Percentiles rank a stretch among this genome's conserved stretches.
Conservation (phyloP, 352 stramenopile genomes). For the Phytophthora palmivora region DNA sequence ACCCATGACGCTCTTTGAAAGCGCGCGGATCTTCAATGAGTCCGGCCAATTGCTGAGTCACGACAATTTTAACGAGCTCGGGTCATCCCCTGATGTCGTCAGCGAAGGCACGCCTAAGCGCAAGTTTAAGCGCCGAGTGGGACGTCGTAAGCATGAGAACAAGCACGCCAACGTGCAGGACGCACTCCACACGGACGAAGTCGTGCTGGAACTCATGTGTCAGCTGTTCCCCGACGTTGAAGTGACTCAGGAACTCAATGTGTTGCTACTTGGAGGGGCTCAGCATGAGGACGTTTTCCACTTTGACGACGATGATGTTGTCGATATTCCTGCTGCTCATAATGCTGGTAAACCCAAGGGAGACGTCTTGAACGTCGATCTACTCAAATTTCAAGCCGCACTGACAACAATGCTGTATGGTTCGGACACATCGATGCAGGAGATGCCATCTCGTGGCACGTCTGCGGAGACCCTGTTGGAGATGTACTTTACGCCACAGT, state of each 20-base stretch:
- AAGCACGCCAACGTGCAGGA: conserved; percentile 48
- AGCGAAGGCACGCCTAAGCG: conserved; percentile 33
- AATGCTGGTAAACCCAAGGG: conserved; percentile 12
- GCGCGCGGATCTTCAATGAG: conserved; percentile 80
- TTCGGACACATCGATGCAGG: conserved; percentile 19
- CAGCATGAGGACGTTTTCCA: conserved; percentile 72
- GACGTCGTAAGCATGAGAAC: too few species aligned
- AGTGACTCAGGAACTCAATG: conserved; percentile 83
- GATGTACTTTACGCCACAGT: conserved; percentile 55
- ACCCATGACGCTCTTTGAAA: conserved; percentile 84
- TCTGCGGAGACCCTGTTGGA: conserved; percentile 44
- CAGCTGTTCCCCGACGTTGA: conserved; percentile 70
- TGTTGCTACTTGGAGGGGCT: conserved; percentile 59
- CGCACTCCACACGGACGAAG: conserved; percentile 57
- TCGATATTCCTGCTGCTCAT: conserved; percentile 18
- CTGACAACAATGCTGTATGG: conserved; percentile 61
- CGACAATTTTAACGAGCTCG: conserved; percentile 74
- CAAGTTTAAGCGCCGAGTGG: conserved; percentile 72
- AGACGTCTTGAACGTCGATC: conserved; percentile 53
- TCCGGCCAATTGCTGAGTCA: conserved; percentile 73
- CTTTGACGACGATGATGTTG: conserved; percentile 73
- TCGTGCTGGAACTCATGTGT: conserved; percentile 83
- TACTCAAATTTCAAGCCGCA: conserved; percentile 71
- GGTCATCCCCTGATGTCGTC: conserved; percentile 55
- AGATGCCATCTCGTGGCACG: conserved; percentile 37